Base-by-base conservation (phyloP, 129 eudicot species). In the Artemisia tridentata region DNA sequence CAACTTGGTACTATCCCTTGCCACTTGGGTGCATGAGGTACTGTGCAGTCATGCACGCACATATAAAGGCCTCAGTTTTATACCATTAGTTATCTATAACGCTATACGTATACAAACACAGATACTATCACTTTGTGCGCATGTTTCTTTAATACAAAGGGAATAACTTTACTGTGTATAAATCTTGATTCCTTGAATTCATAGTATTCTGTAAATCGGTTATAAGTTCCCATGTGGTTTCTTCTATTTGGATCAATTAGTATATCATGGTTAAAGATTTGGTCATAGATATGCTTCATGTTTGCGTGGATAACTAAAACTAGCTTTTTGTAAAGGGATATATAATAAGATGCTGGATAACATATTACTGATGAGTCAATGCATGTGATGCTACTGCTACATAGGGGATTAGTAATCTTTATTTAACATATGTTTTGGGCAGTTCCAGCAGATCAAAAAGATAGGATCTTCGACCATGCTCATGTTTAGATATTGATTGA, bases 41-140 rank as follows among this genome's bases (percentile, higher is more conserved):
- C 66, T 72, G n/a, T n/a, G n/a, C n/a, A n/a, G n/a, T n/a, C n/a
- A 43, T 75, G 67, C 79, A 66, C 64, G 59, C 62, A 18, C 80
- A 20, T 29, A 47, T 58, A 67, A 0, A 75, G 58, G 18, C 41
- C 27, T 47, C 60, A 49, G 7, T 59, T 49, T 61, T 72, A 72
- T 60, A 59, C 64, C 14, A 16, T 23, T 59, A 9, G 49, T 15
- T 62, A 62, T 14, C 48, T 13, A 31, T 31, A 62, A 29, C 38
- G 38, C 5, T 4, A 29, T 29, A 29, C 13, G 67, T 31, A 31
- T 29, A 13, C 66, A 7, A 13, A 61, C 45, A 23, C 29, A 25
- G 1, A 25, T 25, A 20, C 23, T 20, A 20, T n/a, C n/a, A n/a
- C n/a, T n/a, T n/a, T n/a, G n/a, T n/a, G n/a, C n/a, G n/a, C n/a